Evolutionary conservation across 495 filamentous ascomycete genomes (phyloP).

Genomic region (Neurospora sublineolata): DNA sequence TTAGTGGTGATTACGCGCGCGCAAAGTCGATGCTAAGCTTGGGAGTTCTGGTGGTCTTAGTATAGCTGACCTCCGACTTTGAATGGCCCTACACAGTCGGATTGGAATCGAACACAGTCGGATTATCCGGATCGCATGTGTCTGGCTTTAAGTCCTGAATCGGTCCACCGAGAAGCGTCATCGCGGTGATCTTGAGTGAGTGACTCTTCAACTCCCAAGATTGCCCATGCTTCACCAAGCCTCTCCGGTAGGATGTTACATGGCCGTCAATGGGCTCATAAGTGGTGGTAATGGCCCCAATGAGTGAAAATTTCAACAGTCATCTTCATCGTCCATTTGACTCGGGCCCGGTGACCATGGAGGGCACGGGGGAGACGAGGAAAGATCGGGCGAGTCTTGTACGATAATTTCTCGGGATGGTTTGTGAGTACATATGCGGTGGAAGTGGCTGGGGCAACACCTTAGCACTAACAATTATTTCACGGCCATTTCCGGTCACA

Average conservation of each 20-base stretch:
- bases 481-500: constrained; percentile 16
- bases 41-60: background rate
- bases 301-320: background rate
- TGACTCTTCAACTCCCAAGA: background rate
- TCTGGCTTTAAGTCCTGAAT: background rate
- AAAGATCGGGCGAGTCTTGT: background rate
- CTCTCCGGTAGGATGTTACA: background rate
- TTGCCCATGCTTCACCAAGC: background rate
- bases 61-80: no score
- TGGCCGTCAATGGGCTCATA: background rate
- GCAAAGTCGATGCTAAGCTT: background rate
- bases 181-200: background rate
- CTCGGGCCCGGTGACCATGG: background rate
- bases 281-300: background rate
- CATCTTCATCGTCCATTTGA: background rate
- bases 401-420: constrained; percentile 16
- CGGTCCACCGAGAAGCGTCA: background rate
- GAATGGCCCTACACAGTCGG: background rate
- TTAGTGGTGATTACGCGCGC: no score
- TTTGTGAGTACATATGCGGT: background rate
- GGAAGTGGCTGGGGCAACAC: background rate
- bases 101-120: background rate
- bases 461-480: constrained; percentile 10
- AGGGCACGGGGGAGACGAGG: background rate
- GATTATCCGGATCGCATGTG: background rate